phyloP scores from a whole-genome alignment of 2,329 filamentous ascomycete species.

The Fusarium robinianum region DNA sequence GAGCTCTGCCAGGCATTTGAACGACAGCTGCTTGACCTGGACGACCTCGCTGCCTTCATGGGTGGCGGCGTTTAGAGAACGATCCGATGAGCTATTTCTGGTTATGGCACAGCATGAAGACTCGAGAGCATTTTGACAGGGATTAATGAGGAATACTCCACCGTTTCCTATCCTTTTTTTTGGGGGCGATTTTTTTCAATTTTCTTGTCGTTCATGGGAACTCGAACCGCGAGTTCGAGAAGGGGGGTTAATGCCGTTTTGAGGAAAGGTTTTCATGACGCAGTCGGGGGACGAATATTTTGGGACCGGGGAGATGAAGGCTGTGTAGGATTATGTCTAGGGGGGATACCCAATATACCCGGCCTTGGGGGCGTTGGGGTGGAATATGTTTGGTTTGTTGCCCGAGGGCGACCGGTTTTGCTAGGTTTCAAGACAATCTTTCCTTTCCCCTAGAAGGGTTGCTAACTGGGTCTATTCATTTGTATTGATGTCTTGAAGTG shows the following conservation, averaged over 20 bases:
- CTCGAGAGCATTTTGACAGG: conserved; percentile 5
- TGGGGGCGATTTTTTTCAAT: not conserved
- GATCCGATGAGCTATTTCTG: not conserved
- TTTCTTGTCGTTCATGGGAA: conserved; percentile 2
- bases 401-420: conserved; percentile 7
- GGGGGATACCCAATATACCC: conserved; percentile 38
- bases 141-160: conserved; percentile 19
- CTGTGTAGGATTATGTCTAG: conserved; percentile 30
- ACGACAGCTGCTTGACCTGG: conserved; percentile 62
- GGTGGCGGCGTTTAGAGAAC: conserved; percentile 58
- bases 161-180: conserved; percentile 9
- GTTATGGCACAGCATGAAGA: conserved; percentile 5
- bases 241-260: conserved; percentile 11
- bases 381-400: conserved; percentile 26
- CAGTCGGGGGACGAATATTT: conserved; percentile 5
- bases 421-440: conserved; percentile 17
- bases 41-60: conserved; percentile 66
- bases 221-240: not conserved
- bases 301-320: conserved; percentile 6
- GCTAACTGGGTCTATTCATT: no score
- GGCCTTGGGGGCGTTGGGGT: conserved; percentile 35
- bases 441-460: conserved; percentile 11
- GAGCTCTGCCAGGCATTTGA: conserved; percentile 64
- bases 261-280: conserved; percentile 12
- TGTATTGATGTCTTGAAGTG: conserved; percentile 1